phyloP scores from a whole-genome alignment of 202 grass and related monocot genomes.

The Schoenoplectus triqueter region DNA sequence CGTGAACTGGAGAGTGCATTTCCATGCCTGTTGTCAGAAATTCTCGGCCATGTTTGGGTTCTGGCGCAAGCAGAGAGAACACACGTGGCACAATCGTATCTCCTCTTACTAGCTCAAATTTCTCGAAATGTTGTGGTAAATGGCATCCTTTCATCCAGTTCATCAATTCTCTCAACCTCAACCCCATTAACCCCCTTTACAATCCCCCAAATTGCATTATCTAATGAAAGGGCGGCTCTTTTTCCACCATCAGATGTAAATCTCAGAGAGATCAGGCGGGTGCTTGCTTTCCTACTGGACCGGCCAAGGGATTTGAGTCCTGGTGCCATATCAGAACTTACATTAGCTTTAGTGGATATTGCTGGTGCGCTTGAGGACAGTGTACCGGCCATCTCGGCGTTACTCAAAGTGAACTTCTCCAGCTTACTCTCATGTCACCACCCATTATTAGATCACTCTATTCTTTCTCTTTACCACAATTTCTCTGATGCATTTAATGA shows the following conservation, averaged over 20 bases:
- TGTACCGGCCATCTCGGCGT: constrained; percentile 64
- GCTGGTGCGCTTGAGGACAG: constrained; percentile 56
- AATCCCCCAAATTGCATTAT: constrained; percentile 42
- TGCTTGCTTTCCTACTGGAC: constrained; percentile 76
- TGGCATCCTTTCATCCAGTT: constrained; percentile 49
- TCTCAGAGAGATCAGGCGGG: constrained; percentile 75
- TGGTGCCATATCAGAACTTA: constrained; percentile 60
- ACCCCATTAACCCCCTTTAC: constrained; percentile 70
- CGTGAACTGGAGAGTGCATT: constrained; percentile 69
- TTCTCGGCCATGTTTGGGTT: constrained; percentile 65
- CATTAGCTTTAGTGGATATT: constrained; percentile 60
- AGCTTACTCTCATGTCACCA: constrained; percentile 68
- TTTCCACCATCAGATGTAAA: constrained; percentile 64
- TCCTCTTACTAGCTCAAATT: constrained; percentile 80
- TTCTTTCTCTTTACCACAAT: constrained; percentile 63
- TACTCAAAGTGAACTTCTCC: constrained; percentile 88
- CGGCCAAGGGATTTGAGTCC: constrained; percentile 78
- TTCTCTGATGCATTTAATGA: constrained; percentile 72
- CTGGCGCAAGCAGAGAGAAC: constrained; percentile 81
- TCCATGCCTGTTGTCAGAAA: constrained; percentile 69
- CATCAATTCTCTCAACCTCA: constrained; percentile 68
- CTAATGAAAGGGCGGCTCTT: not conserved
- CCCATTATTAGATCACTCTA: constrained; percentile 67
- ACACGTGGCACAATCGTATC: constrained; percentile 81
- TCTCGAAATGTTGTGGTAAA: constrained; percentile 61